Percentiles rank a stretch among this genome's conserved stretches.
phyloP scores from a whole-genome alignment of 495 filamentous ascomycete species.

The Mycothermus thermophilus region DNA sequence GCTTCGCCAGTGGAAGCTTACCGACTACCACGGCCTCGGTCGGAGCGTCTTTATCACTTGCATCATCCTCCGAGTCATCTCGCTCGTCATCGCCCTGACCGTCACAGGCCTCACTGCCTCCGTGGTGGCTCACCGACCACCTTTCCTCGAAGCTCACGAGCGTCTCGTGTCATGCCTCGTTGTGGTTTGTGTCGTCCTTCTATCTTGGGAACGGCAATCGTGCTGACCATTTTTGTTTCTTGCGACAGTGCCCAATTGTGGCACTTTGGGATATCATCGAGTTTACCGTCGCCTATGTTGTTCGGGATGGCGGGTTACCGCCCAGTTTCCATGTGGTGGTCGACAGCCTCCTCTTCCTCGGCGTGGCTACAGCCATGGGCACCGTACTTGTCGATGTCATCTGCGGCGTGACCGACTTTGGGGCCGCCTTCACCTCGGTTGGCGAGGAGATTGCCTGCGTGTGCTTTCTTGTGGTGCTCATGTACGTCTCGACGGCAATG shows the following conservation, averaged over 20 bases:
- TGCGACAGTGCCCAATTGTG: conserved; percentile 5
- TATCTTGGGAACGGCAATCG: not conserved
- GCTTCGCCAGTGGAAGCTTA: conserved; percentile 11
- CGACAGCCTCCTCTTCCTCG: conserved; percentile 7
- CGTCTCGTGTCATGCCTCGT: conserved; percentile 5
- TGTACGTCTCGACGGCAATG: conserved; percentile 7
- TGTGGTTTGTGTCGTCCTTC: not conserved
- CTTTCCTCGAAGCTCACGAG: not conserved
- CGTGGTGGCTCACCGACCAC: not conserved
- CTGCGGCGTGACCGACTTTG: not conserved
- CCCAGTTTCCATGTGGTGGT: conserved; percentile 5
- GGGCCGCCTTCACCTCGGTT: not conserved
- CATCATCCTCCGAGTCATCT: conserved; percentile 9
- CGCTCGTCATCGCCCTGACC: conserved; percentile 6
- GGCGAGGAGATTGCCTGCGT: conserved; percentile 4
- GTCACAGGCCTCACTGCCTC: conserved; percentile 1
- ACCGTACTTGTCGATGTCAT: conserved; percentile 7
- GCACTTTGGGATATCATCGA: conserved; percentile 11
- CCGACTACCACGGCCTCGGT: conserved; percentile 2
- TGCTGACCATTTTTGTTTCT: not conserved
- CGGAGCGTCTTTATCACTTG: conserved; percentile 7
- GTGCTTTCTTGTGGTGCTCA: conserved; percentile 6
- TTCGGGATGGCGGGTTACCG: conserved; percentile 7
- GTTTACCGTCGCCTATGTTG: conserved; percentile 1
- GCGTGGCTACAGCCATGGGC: not conserved